phyloP scores from a whole-genome alignment of 1,284 basidiomycete species.

The Boletellus deceptivus region DNA sequence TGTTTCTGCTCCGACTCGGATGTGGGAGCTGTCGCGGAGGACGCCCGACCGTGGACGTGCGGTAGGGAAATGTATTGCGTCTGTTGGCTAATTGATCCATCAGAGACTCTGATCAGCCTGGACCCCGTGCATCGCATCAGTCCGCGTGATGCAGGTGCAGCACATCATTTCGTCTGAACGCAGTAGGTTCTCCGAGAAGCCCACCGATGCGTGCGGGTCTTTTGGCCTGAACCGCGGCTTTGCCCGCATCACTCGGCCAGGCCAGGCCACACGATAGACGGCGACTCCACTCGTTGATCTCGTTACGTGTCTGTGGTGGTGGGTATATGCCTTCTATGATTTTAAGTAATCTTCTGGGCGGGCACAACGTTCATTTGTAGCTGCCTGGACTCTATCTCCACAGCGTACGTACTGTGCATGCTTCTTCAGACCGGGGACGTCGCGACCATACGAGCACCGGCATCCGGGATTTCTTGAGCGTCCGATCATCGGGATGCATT shows the following conservation, averaged over 20 bases:
- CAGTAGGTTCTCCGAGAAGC: conserved; percentile 9
- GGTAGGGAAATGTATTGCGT: not conserved
- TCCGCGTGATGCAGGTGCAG: not conserved
- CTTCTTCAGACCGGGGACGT: conserved; percentile 14
- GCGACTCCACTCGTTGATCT: conserved; percentile 13
- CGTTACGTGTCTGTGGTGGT: conserved; percentile 14
- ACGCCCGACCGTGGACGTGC: not conserved
- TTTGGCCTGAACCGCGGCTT: not conserved
- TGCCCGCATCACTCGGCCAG: conserved; percentile 2
- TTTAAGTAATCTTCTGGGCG: conserved; percentile 2
- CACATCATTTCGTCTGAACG: conserved; percentile 4
- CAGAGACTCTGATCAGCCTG: not conserved
- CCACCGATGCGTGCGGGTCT: conserved; percentile 8
- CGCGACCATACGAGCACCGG: not conserved
- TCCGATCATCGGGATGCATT: conserved; percentile 23
- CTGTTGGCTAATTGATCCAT: not conserved
- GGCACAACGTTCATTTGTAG: conserved; percentile 9
- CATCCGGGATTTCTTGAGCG: conserved; percentile 10
- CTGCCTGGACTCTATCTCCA: conserved; percentile 16
- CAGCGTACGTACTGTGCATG: conserved; percentile 16
- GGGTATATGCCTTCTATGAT: conserved; percentile 9
- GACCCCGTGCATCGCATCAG: not conserved
- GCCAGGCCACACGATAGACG: not conserved
- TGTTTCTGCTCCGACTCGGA: conserved; percentile 18
- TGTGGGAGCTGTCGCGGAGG: conserved; percentile 14